phyloP scores from a whole-genome alignment of 2,329 filamentous ascomycete genomes.

The Ascochyta koolunga region DNA sequence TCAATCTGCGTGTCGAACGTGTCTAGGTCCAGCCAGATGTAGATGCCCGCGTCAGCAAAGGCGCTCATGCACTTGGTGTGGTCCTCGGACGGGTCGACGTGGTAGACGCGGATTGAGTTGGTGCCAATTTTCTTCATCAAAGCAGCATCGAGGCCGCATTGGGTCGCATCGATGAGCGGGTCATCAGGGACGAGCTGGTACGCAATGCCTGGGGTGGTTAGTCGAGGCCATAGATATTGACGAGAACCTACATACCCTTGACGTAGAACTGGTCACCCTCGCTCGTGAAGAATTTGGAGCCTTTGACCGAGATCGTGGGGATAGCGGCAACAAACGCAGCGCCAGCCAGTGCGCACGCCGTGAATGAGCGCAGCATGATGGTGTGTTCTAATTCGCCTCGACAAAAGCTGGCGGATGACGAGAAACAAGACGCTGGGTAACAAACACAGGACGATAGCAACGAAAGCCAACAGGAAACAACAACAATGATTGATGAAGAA shows the following conservation, averaged over 20 bases:
- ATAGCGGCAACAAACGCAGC: conserved; percentile 53
- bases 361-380: conserved; percentile 28
- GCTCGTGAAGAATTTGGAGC: conserved; percentile 84
- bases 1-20: conserved; percentile 70
- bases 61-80: conserved; percentile 82
- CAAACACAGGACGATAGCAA: background rate
- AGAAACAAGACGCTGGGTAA: conserved; percentile 2
- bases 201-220: conserved; percentile 65
- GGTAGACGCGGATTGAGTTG: conserved; percentile 87
- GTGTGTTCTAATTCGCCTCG: background rate
- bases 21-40: conserved; percentile 83
- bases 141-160: conserved; percentile 75
- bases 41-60: conserved; percentile 74
- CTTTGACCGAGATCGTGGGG: conserved; percentile 65
- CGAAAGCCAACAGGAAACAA: background rate
- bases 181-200: conserved; percentile 73
- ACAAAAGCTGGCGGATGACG: background rate
- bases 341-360: conserved; percentile 31
- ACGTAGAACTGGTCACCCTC: conserved; percentile 84
- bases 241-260: conserved; percentile 64
- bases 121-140: conserved; percentile 82
- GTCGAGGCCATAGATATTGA: background rate
- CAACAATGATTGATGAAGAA: background rate
- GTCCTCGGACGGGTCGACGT: conserved; percentile 74
- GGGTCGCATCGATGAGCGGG: conserved; percentile 74